Percentiles rank a stretch among this genome's conserved stretches.
Evolutionary conservation across 192 early-diverging fungal genomes (phyloP).

Genomic region (Umbelopsis sp.): DNA sequence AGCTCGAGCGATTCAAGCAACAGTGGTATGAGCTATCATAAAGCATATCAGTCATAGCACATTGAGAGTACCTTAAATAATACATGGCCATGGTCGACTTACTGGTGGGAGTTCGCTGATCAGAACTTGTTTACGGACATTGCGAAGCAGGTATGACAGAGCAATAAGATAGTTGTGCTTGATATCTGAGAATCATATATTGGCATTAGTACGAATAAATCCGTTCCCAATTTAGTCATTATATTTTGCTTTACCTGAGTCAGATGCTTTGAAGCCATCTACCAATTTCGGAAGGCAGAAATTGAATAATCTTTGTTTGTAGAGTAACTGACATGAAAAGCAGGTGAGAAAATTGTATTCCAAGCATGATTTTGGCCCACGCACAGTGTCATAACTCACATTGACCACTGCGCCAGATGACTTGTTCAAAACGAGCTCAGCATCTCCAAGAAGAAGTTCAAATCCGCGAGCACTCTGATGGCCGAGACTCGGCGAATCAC

Average conservation of each 20-base stretch:
- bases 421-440: constrained; percentile 71
- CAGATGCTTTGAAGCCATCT: constrained; percentile 50
- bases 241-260: constrained; percentile 32
- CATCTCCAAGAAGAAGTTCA: constrained; percentile 74
- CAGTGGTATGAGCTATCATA: constrained; percentile 70
- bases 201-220: background rate
- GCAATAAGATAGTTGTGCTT: constrained; percentile 79
- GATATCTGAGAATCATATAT: constrained; percentile 35
- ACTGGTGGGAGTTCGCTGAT: constrained; percentile 76
- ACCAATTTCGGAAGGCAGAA: constrained; percentile 74
- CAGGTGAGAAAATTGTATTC: background rate
- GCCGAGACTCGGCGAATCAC: constrained; percentile 46
- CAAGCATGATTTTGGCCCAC: background rate
- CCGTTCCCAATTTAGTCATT: background rate
- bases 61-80: background rate
- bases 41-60: background rate
- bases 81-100: constrained; percentile 29
- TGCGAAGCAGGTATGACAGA: constrained; percentile 78
- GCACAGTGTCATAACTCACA: constrained; percentile 38
- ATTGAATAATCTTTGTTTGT: constrained; percentile 86
- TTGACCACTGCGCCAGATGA: constrained; percentile 64
- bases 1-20: constrained; percentile 74
- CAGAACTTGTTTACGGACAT: constrained; percentile 83
- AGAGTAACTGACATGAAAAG: constrained; percentile 58
- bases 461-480: constrained; percentile 68